Evolutionary conservation across 306 rosid genomes (phyloP).

Genomic region (Morella rubra): DNA sequence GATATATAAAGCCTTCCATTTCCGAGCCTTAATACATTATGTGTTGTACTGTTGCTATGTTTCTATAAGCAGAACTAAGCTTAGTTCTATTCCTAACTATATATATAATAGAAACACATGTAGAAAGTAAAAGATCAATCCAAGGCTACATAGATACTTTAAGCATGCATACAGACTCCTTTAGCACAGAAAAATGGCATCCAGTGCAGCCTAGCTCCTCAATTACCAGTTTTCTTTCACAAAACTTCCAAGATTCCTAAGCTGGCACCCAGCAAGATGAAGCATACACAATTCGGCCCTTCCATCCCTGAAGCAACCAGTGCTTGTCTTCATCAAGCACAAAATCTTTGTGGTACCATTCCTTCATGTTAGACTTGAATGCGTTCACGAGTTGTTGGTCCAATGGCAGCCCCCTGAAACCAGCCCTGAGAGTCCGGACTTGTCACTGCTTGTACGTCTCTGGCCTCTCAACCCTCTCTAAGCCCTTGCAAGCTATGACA

Average conservation of each 20-base stretch:
- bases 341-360: neutral
- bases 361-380: neutral
- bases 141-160: too few relatives aligned
- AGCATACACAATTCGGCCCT: neutral
- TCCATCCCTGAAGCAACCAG: neutral
- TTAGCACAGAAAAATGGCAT: too few relatives aligned
- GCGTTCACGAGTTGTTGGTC: neutral
- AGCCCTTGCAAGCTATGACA: neutral
- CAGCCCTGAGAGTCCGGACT: neutral
- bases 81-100: too few relatives aligned
- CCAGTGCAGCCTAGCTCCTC: too few relatives aligned
- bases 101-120: too few relatives aligned
- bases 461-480: neutral
- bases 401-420: neutral
- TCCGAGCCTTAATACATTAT: too few relatives aligned
- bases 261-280: neutral
- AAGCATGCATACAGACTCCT: too few relatives aligned
- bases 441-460: neutral
- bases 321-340: neutral
- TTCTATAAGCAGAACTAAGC: too few relatives aligned
- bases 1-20: too few relatives aligned
- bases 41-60: too few relatives aligned
- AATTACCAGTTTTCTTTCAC: too few relatives aligned
- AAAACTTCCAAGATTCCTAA: neutral
- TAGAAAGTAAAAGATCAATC: too few relatives aligned